These are phyloP conservation scores for Fusarium haematococcum DNA, from an alignment of 2,329 filamentous ascomycete genomes.

Conservation along the genomic window DNA sequence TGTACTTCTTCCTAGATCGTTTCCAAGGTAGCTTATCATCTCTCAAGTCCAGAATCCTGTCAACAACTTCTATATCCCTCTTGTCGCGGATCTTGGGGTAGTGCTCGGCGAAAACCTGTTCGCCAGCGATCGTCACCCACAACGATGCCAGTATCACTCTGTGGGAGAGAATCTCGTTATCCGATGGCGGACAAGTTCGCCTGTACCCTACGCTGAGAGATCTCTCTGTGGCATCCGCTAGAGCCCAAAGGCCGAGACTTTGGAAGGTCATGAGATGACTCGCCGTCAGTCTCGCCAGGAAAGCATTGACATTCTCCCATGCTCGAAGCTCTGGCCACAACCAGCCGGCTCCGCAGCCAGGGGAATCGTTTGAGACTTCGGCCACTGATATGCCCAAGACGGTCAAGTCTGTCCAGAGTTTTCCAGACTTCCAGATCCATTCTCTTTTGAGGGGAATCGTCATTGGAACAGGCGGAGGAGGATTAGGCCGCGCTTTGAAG, in stretches of 20 bases:
- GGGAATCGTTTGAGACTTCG: constrained; percentile 1
- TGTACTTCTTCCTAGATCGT: background rate
- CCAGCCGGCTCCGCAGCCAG: constrained; percentile 22
- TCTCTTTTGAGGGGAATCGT: background rate
- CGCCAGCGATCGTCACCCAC: background rate
- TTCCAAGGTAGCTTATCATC: constrained; percentile 9
- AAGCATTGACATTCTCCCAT: constrained; percentile 4
- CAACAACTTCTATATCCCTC: background rate
- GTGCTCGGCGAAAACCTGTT: background rate
- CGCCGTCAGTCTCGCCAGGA: background rate
- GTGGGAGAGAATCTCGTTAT: background rate
- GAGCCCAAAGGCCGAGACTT: background rate
- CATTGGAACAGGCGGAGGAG: constrained; percentile 5
- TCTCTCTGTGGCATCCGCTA: background rate
- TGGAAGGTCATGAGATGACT: background rate
- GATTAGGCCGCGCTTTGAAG: background rate
- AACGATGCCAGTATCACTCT: background rate
- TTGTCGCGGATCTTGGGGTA: background rate
- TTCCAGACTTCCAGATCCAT: constrained; percentile 4
- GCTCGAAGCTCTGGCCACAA: constrained; percentile 7
- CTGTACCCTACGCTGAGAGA: background rate
- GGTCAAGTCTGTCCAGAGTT: background rate
- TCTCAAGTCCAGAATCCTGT: background rate
- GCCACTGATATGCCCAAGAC: background rate
- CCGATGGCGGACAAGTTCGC: background rate